Percentiles rank a stretch among this genome's conserved stretches.
Conservation (phyloP, 306 rosid species). For the Lathyrus oleraceus region DNA sequence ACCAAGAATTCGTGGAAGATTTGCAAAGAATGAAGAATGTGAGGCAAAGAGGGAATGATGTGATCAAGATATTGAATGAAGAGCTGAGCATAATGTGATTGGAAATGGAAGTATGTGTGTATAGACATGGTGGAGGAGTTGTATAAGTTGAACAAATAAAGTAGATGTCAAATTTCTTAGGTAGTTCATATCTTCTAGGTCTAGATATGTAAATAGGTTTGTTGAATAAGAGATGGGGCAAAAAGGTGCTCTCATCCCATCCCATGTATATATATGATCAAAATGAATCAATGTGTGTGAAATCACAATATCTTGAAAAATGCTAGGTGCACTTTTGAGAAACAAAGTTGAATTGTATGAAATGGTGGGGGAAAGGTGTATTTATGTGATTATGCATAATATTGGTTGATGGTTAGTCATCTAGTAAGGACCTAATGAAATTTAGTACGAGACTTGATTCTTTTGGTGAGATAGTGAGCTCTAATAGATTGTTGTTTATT, state of each 20-base stretch:
- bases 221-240: slow-evolving; percentile 55
- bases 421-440: no score
- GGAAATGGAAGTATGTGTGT: slow-evolving; percentile 22
- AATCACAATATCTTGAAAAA: slow-evolving; percentile 1
- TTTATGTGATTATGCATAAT: background rate
- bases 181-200: slow-evolving; percentile 37
- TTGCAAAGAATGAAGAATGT: slow-evolving; percentile 83
- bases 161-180: slow-evolving; percentile 28
- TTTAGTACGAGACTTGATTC: no score
- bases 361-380: background rate
- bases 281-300: background rate
- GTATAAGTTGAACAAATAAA: slow-evolving; percentile 41
- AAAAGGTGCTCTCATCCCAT: background rate
- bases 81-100: slow-evolving; percentile 21
- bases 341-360: background rate
- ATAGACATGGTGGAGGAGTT: slow-evolving; percentile 18
- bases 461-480: no score
- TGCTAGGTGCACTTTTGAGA: background rate
- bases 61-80: slow-evolving; percentile 37
- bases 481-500: no score
- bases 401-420: background rate
- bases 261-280: slow-evolving; percentile 36
- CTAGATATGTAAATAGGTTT: slow-evolving; percentile 71
- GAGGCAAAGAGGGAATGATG: slow-evolving; percentile 59
- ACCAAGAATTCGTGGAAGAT: slow-evolving; percentile 98